Base-by-base conservation (phyloP, 2,329 filamentous ascomycete genomes). In the Colletotrichum sublineola region DNA sequence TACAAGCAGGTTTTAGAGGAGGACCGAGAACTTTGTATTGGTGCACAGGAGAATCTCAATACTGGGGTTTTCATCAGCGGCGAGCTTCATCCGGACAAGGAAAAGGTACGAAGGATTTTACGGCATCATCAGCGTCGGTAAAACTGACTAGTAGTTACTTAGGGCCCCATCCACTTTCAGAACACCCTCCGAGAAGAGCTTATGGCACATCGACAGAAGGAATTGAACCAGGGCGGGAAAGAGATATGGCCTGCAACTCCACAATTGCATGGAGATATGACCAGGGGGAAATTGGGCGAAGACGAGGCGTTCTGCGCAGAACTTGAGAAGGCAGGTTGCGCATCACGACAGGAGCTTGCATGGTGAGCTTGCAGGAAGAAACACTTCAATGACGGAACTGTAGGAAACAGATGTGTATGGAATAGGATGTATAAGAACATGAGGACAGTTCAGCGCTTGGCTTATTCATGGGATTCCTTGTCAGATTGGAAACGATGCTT, bases 1-100 rank as follows among this genome's bases (percentile, higher is more conserved):
- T 88, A 87, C 80, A 85, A 86, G 74, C 85, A 85, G 63, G 83
- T 88, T 67, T 84, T 88, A 78, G 77, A 78, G 15, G 86, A 88
- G 73, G 86, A 89, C 78, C 87, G 88, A 74, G 79, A 82, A 0
- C 82, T 88, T 0, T 88, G 86, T 77, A 80, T 85, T 62, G 80
- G 79, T 1, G 83, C 86, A 1, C 86, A 88, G 74, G 79, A 81
- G 71, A 89, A 88, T 77, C 80, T 88, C 73, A 84, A 86, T 69
- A 80, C 82, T 0, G 86, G 86, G 1, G 81, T 87, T 29, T 88
- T 86, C 72, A 77, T 86, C 76, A 86, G 85, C 74, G 86, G 87
- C 67, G 84, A 87, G 75, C 78, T 87, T 68, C 86, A 88, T 74
- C 86, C 86, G 0, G 86, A 88, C 76, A 85, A 86, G 74, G 81